Conservation (phyloP, 176 grass and related monocot genomes). For the Oryza brachyantha region DNA sequence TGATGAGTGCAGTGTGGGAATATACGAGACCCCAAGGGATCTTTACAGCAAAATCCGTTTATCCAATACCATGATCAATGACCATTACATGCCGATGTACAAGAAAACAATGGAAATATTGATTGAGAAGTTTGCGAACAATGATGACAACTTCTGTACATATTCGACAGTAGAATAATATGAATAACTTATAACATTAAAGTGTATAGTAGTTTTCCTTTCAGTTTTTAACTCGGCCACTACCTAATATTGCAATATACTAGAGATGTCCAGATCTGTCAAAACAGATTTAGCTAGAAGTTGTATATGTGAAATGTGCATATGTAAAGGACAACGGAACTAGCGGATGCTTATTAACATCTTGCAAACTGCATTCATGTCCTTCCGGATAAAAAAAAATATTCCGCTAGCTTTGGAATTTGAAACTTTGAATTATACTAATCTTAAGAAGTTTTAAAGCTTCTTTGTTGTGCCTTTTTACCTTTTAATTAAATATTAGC, state of each 20-base stretch:
- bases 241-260: constrained; percentile 31
- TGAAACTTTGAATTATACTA: no score
- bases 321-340: constrained; percentile 34
- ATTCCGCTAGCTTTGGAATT: no score
- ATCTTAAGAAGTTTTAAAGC: no score
- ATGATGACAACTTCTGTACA: constrained; percentile 59
- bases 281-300: constrained; percentile 27
- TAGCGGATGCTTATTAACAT: no score
- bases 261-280: constrained; percentile 6
- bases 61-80: constrained; percentile 95
- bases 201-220: constrained; percentile 27
- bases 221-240: constrained; percentile 7
- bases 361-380: no score
- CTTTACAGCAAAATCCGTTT: constrained; percentile 89
- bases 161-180: constrained; percentile 39
- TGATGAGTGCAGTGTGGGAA: constrained; percentile 64
- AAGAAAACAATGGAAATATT: constrained; percentile 95
- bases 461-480: no score
- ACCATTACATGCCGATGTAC: constrained; percentile 99
- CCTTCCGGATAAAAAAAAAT: no score
- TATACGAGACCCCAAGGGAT: constrained; percentile 77
- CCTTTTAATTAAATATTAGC: no score
- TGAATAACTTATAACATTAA: constrained; percentile 35
- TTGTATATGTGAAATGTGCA: constrained; percentile 7
- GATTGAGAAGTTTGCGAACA: constrained; percentile 84